These are phyloP conservation scores for Dendrothele bispora DNA, from an alignment of 768 basidiomycete species.

Conservation along the genomic window DNA sequence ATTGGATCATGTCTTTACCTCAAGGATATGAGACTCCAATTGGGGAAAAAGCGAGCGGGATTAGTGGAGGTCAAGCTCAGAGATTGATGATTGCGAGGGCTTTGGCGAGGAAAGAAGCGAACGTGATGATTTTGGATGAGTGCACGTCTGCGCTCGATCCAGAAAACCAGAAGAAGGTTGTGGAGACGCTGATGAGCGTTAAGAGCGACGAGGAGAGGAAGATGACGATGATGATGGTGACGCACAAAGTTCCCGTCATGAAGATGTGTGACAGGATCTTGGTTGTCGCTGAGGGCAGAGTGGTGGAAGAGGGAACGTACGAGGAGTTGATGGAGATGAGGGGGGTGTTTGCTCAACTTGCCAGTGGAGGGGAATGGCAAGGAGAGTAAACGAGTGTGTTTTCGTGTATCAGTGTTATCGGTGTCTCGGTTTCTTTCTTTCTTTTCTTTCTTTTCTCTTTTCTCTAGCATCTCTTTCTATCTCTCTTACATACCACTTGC, in stretches of 20 bases:
- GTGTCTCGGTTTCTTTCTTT: neutral
- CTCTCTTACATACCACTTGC: neutral
- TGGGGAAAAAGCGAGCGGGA: constrained; percentile 88
- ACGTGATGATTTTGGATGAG: constrained; percentile 86
- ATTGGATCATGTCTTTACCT: constrained; percentile 78
- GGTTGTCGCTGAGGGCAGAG: constrained; percentile 75
- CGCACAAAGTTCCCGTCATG: constrained; percentile 92
- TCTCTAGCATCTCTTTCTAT: constrained; percentile 3
- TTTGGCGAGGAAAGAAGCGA: constrained; percentile 69
- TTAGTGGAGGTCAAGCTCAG: constrained; percentile 96
- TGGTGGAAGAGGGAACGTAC: constrained; percentile 80
- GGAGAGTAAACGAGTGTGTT: constrained; percentile 8
- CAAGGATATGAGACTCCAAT: constrained; percentile 85
- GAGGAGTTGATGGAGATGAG: constrained; percentile 63
- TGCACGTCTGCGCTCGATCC: constrained; percentile 92
- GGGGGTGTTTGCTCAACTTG: constrained; percentile 77
- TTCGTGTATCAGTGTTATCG: neutral
- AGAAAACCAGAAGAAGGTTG: constrained; percentile 78
- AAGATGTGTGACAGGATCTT: constrained; percentile 87
- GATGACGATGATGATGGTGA: constrained; percentile 90
- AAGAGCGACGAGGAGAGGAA: constrained; percentile 18
- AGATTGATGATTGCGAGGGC: constrained; percentile 90
- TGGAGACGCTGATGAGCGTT: constrained; percentile 70
- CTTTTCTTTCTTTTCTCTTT: constrained; percentile 5
- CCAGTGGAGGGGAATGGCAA: constrained; percentile 75